phyloP scores from a whole-genome alignment of 2,329 filamentous ascomycete species.

The Neofusicoccum kwambonambiense region DNA sequence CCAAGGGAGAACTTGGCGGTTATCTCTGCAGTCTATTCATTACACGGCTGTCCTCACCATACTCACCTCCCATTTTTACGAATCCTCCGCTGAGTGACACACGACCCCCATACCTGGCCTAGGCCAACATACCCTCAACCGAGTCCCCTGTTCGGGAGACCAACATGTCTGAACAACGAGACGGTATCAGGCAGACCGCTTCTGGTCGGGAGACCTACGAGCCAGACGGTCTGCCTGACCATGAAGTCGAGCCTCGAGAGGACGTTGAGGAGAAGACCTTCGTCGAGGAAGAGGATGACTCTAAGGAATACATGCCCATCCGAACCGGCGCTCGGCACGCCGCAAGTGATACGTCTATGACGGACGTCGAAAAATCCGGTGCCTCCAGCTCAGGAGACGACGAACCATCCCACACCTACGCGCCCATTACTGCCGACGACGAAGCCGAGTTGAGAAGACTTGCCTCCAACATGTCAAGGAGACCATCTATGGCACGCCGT shows the following conservation, averaged over 20 bases:
- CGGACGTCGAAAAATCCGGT: conserved; percentile 5
- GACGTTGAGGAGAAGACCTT: neutral
- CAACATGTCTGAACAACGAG: neutral
- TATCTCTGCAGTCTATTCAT: too few species aligned
- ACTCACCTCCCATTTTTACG: too few species aligned
- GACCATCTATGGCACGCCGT: neutral
- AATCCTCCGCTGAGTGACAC: too few species aligned
- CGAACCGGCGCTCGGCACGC: neutral
- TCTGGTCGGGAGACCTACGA: conserved; percentile 32
- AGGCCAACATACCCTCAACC: neutral
- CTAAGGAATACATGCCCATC: conserved; percentile 1
- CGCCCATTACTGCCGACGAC: conserved; percentile 10
- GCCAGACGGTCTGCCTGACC: conserved; percentile 26
- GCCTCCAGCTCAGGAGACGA: neutral
- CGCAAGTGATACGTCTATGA: neutral
- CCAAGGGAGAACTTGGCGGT: neutral
- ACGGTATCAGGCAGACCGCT: conserved; percentile 26
- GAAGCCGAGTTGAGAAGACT: conserved; percentile 13
- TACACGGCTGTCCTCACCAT: too few species aligned
- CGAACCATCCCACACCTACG: neutral
- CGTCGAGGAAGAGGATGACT: neutral
- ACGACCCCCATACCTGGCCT: neutral
- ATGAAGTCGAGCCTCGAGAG: neutral
- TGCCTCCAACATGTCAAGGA: neutral
- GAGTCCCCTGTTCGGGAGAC: neutral